phyloP scores from a whole-genome alignment of 2,329 filamentous ascomycete genomes.

The Ascochyta rabiei region DNA sequence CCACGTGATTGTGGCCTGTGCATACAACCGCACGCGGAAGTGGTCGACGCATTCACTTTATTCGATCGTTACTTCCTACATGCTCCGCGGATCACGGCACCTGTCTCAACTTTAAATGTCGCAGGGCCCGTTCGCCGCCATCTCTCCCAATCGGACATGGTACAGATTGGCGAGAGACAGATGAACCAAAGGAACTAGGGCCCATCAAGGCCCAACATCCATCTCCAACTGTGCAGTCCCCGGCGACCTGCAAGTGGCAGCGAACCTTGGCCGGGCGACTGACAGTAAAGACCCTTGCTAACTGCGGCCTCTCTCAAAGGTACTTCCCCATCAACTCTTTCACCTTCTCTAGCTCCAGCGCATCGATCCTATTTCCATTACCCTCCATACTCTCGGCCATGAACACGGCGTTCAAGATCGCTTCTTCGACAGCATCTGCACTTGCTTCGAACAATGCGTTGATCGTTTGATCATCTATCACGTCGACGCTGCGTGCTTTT shows the following conservation, averaged over 20 bases:
- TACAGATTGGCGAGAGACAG: neutral
- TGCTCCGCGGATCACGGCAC: neutral
- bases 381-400: constrained; percentile 67
- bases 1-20: neutral
- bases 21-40: neutral
- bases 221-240: neutral
- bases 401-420: constrained; percentile 68
- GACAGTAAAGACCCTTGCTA: neutral
- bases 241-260: neutral
- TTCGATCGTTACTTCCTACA: neutral
- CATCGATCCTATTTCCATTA: constrained; percentile 53
- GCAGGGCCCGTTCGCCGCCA: neutral
- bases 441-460: constrained; percentile 67
- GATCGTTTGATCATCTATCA: constrained; percentile 65
- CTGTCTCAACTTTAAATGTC: neutral
- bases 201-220: neutral
- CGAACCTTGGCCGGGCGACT: too few species aligned
- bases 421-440: constrained; percentile 68
- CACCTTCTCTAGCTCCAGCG: constrained; percentile 41
- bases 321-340: constrained; percentile 47
- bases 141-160: neutral
- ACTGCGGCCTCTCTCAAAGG: constrained; percentile 18
- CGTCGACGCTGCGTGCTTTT: constrained; percentile 53
- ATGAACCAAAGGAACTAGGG: neutral
- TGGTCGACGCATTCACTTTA: neutral